Conservation (phyloP, 2,329 filamentous ascomycete genomes). For the Phialophora macrospora region DNA sequence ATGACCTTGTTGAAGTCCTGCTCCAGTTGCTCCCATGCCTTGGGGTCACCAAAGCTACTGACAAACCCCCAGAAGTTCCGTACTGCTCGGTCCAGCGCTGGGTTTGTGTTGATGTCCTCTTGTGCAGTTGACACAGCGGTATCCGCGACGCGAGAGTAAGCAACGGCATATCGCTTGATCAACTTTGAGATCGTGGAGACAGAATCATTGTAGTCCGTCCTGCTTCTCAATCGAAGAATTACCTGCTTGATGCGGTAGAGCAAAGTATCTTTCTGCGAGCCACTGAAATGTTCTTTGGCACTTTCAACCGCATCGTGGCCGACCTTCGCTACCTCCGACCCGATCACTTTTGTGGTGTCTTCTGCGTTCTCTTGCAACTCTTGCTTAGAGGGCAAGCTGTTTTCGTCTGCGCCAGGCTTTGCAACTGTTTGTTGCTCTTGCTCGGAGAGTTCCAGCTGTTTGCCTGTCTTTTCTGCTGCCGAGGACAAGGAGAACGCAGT, state of each 20-base stretch:
- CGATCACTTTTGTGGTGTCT: slow-evolving; percentile 56
- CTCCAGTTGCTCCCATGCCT: slow-evolving; percentile 78
- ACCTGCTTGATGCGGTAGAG: slow-evolving; percentile 76
- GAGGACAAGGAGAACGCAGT: slow-evolving; percentile 79
- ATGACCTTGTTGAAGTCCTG: slow-evolving; percentile 71
- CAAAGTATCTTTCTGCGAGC: slow-evolving; percentile 74
- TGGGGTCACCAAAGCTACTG: slow-evolving; percentile 74
- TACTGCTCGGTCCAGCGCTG: slow-evolving; percentile 74
- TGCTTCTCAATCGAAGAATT: slow-evolving; percentile 73
- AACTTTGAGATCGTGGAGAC: slow-evolving; percentile 78
- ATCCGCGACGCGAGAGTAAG: slow-evolving; percentile 75
- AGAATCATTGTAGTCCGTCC: slow-evolving; percentile 82
- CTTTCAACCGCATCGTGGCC: slow-evolving; percentile 69
- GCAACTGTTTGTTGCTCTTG: slow-evolving; percentile 62
- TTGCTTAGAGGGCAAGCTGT: slow-evolving; percentile 59
- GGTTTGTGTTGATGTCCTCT: slow-evolving; percentile 74
- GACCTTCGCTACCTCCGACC: slow-evolving; percentile 46
- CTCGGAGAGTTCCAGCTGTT: slow-evolving; percentile 71
- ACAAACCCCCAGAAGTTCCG: slow-evolving; percentile 81
- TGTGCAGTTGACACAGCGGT: slow-evolving; percentile 69
- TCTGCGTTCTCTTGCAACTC: slow-evolving; percentile 66
- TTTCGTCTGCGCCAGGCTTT: slow-evolving; percentile 51
- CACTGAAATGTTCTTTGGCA: slow-evolving; percentile 72
- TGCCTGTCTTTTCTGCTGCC: slow-evolving; percentile 74
- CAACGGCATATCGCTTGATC: slow-evolving; percentile 75